Conservation (phyloP, 2,329 filamentous ascomycete genomes). For the Esteya vermicola region DNA sequence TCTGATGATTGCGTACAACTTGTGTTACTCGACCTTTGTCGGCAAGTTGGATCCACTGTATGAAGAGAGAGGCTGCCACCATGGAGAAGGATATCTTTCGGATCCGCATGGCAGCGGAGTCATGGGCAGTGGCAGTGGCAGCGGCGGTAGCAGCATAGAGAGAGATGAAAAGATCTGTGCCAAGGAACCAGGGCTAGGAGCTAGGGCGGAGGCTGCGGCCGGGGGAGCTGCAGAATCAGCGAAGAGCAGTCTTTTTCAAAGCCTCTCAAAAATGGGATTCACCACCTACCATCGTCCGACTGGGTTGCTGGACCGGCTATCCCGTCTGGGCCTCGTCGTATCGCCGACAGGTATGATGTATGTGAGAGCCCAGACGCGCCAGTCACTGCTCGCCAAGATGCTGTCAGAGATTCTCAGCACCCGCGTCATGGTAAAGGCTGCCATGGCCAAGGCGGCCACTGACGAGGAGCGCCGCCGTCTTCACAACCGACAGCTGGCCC, state of each 20-base stretch:
- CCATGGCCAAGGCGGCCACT: conserved; percentile 50
- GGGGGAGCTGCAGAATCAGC: too few species aligned
- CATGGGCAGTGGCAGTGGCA: too few species aligned
- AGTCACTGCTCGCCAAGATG: conserved; percentile 91
- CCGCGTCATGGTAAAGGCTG: conserved; percentile 91
- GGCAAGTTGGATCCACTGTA: conserved; percentile 46
- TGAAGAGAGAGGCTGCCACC: conserved; percentile 1
- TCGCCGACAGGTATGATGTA: conserved; percentile 97
- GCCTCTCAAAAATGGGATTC: conserved; percentile 84
- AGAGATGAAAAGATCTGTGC: neutral
- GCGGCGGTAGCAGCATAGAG: too few species aligned
- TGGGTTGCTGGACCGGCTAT: conserved; percentile 57
- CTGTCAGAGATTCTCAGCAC: conserved; percentile 90
- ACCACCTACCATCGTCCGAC: conserved; percentile 68
- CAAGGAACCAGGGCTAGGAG: too few species aligned
- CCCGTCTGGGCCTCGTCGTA: conserved; percentile 77
- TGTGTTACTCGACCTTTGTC: conserved; percentile 94
- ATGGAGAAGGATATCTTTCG: neutral
- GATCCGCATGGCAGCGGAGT: neutral
- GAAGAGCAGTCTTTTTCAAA: too few species aligned
- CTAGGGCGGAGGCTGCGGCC: neutral
- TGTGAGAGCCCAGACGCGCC: conserved; percentile 68
- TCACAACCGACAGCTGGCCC: conserved; percentile 79
- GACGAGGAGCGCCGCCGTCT: conserved; percentile 62
- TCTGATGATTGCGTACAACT: conserved; percentile 98